phyloP scores from a whole-genome alignment of 495 filamentous ascomycete genomes.

The Neurospora intermedia region DNA sequence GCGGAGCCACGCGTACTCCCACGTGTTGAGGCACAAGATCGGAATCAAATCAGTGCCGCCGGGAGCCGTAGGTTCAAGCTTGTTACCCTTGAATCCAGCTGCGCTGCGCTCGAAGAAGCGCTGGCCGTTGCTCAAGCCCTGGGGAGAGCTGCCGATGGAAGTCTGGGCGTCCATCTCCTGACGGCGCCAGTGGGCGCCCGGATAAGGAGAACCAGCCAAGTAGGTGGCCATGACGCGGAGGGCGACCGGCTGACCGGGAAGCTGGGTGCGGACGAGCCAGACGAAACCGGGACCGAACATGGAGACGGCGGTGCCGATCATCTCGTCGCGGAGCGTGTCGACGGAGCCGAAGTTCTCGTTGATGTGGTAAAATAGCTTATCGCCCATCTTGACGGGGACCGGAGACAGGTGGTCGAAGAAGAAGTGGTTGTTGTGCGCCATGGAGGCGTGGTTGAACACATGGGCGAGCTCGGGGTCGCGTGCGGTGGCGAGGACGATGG shows the following conservation, averaged over 20 bases:
- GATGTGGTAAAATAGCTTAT: constrained; percentile 30
- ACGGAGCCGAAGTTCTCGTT: constrained; percentile 62
- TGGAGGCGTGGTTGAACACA: constrained; percentile 89
- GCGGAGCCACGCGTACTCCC: constrained; percentile 86
- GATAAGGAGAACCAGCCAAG: constrained; percentile 80
- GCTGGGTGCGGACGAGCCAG: constrained; percentile 63
- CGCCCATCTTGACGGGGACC: constrained; percentile 24
- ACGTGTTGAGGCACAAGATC: constrained; percentile 84
- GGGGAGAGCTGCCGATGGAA: constrained; percentile 19
- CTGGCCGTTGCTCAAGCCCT: constrained; percentile 26
- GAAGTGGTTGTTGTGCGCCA: constrained; percentile 94
- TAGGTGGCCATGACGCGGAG: constrained; percentile 81
- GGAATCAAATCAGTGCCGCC: constrained; percentile 64
- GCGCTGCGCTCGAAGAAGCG: constrained; percentile 23
- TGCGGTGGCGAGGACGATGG: constrained; percentile 64
- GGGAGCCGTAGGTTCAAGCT: constrained; percentile 30
- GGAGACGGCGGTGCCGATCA: constrained; percentile 68
- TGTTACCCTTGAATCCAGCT: constrained; percentile 25
- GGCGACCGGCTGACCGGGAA: constrained; percentile 20
- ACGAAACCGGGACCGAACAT: constrained; percentile 98
- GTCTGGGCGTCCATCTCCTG: constrained; percentile 79
- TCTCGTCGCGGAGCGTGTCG: constrained; percentile 65
- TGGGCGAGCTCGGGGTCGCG: constrained; percentile 64
- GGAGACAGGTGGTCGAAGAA: constrained; percentile 63
- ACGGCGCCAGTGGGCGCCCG: constrained; percentile 68